These are phyloP conservation scores for Pseudogymnoascus sp. DNA, from an alignment of 2,329 filamentous ascomycete species.

Conservation along the genomic window DNA sequence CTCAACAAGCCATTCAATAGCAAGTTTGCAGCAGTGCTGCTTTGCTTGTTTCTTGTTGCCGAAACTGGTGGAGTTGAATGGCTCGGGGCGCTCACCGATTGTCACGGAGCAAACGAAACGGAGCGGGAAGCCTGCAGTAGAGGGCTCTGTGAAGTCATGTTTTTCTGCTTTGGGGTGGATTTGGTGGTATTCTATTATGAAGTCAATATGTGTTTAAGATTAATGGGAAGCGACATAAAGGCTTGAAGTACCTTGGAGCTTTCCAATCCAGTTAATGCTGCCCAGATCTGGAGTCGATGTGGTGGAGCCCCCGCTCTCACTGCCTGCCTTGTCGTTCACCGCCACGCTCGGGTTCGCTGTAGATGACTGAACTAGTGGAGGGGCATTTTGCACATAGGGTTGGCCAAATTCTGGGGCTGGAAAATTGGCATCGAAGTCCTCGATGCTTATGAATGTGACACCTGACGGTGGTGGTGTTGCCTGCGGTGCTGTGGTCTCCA, in stretches of 20 bases:
- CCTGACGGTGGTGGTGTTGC: background rate
- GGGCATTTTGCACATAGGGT: background rate
- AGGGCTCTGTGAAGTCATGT: constrained; percentile 12
- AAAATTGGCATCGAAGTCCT: background rate
- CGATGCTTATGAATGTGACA: background rate
- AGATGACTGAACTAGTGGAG: background rate
- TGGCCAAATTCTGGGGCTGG: background rate
- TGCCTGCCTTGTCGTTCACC: background rate
- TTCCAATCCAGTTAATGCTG: constrained; percentile 25
- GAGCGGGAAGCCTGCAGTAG: background rate
- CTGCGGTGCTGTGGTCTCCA: background rate
- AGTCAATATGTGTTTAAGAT: constrained; percentile 2
- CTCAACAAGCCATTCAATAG: constrained; percentile 25
- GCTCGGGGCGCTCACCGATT: constrained; percentile 17
- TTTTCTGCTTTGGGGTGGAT: constrained; percentile 10
- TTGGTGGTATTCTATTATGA: constrained; percentile 19
- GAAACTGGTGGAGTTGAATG: constrained; percentile 19
- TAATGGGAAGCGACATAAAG: background rate
- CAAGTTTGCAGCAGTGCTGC: constrained; percentile 24
- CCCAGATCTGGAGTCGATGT: constrained; percentile 14
- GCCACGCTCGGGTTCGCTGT: background rate
- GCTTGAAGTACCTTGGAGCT: constrained; percentile 18
- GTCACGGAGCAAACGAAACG: constrained; percentile 16
- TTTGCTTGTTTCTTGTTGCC: constrained; percentile 26
- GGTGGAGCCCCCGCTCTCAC: background rate